Conservation (phyloP, 1,284 basidiomycete genomes). For the Naganishia sp. region DNA sequence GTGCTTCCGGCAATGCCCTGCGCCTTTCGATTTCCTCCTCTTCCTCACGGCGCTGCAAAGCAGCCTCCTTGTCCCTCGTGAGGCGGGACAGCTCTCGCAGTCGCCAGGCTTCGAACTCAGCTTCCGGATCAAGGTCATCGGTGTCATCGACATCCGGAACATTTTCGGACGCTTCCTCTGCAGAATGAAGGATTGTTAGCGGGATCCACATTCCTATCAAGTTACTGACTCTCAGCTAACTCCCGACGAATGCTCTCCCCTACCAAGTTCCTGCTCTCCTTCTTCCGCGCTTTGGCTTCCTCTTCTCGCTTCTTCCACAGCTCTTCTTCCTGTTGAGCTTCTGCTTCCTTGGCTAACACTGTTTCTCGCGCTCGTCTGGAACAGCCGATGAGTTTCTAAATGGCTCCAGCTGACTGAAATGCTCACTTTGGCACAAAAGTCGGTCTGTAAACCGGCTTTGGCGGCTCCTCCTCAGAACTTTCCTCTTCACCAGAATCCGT, state of each 20-base stretch:
- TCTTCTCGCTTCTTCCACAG: constrained; percentile 27
- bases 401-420: neutral
- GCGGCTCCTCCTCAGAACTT: constrained; percentile 36
- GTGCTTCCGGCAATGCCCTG: constrained; percentile 86
- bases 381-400: neutral
- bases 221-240: constrained; percentile 47
- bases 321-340: constrained; percentile 19
- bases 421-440: constrained; percentile 52
- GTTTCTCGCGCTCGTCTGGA: constrained; percentile 43
- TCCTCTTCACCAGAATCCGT: constrained; percentile 49
- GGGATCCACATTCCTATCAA: neutral
- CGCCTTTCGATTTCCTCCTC: constrained; percentile 86
- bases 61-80: constrained; percentile 84
- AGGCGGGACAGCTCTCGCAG: constrained; percentile 87
- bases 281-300: constrained; percentile 29
- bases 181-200: neutral
- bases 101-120: constrained; percentile 95
- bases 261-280: constrained; percentile 50
- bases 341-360: constrained; percentile 39
- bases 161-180: constrained; percentile 81
- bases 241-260: constrained; percentile 53
- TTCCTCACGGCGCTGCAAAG: constrained; percentile 74
- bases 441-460: constrained; percentile 51
- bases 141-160: constrained; percentile 91
- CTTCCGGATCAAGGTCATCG: constrained; percentile 85